phyloP scores from a whole-genome alignment of 2,329 filamentous ascomycete genomes.

The Exophiala spinifera region DNA sequence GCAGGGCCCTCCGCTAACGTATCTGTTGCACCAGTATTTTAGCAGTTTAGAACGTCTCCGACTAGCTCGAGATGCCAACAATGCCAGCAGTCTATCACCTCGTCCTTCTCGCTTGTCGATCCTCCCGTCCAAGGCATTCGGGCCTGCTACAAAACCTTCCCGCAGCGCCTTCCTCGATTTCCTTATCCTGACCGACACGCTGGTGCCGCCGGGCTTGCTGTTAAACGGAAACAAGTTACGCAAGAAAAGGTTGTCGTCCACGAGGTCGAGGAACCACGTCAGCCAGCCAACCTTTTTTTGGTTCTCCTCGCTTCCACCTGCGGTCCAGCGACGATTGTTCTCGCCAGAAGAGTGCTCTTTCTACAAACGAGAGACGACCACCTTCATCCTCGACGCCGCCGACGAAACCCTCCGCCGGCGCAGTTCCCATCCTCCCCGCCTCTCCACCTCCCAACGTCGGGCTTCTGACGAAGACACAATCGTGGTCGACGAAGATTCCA shows the following conservation, averaged over 20 bases:
- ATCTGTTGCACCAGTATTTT: slow-evolving; percentile 33
- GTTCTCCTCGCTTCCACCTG: slow-evolving; percentile 68
- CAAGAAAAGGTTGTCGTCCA: slow-evolving; percentile 13
- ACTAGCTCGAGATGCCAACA: slow-evolving; percentile 30
- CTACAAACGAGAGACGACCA: slow-evolving; percentile 54
- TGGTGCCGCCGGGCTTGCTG: slow-evolving; percentile 10
- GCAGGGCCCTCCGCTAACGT: slow-evolving; percentile 27
- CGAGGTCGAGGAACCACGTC: slow-evolving; percentile 13
- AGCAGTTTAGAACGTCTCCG: slow-evolving; percentile 35
- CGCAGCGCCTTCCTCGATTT: slow-evolving; percentile 1
- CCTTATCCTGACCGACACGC: slow-evolving; percentile 6
- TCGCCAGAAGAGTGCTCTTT: slow-evolving; percentile 67
- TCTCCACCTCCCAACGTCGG: slow-evolving; percentile 30
- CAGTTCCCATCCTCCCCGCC: slow-evolving; percentile 27
- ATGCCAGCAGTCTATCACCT: slow-evolving; percentile 14
- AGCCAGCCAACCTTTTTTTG: slow-evolving; percentile 50
- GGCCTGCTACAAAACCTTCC: slow-evolving; percentile 9
- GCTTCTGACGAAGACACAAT: slow-evolving; percentile 18
- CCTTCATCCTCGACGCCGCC: slow-evolving; percentile 55
- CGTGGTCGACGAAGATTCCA: slow-evolving; percentile 28
- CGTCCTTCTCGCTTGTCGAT: slow-evolving; percentile 18
- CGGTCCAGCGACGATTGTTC: slow-evolving; percentile 68
- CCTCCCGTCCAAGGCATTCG: slow-evolving; percentile 9
- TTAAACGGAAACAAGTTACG: slow-evolving; percentile 9
- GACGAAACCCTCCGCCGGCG: slow-evolving; percentile 54